Conservation (phyloP, 805 yeast genomes). For the Zygoascus biomembranicola region DNA sequence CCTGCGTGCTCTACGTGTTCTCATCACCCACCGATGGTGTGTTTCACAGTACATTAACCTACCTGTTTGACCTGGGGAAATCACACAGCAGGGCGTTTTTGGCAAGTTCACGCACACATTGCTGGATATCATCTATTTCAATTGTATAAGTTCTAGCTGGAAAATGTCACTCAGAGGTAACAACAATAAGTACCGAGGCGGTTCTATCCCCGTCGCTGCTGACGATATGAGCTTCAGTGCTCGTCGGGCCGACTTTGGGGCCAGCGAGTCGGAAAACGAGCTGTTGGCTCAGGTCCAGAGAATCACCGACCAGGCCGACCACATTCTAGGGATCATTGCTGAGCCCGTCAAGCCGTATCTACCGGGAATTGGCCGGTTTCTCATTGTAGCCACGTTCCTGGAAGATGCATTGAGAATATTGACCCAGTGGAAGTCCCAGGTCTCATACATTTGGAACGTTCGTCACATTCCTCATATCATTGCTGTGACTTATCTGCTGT, state of each 20-base stretch:
- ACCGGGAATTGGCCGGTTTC: slow-evolving; percentile 80
- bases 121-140: not conserved
- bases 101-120: too few species aligned
- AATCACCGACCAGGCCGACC: slow-evolving; percentile 24
- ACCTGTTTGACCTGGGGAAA: not conserved
- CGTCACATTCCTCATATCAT: slow-evolving; percentile 72
- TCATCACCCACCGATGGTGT: not conserved
- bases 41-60: not conserved
- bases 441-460: slow-evolving; percentile 69
- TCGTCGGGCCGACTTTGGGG: not conserved
- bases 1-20: not conserved
- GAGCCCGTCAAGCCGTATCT: slow-evolving; percentile 39
- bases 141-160: too few species aligned
- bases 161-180: slow-evolving; percentile 3
- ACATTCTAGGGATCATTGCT: slow-evolving; percentile 24
- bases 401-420: slow-evolving; percentile 82
- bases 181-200: slow-evolving; percentile 1
- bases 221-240: not conserved
- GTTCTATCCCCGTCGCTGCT: not conserved
- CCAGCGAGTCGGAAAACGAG: slow-evolving; percentile 2
- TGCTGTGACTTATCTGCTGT: slow-evolving; percentile 59
- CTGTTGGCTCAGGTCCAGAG: slow-evolving; percentile 12
- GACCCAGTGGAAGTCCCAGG: slow-evolving; percentile 88
- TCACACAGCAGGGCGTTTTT: not conserved
- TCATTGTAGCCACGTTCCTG: slow-evolving; percentile 87